These are phyloP conservation scores for Lecanicillium sp. DNA, from an alignment of 2,329 filamentous ascomycete genomes.

Conservation along the genomic window DNA sequence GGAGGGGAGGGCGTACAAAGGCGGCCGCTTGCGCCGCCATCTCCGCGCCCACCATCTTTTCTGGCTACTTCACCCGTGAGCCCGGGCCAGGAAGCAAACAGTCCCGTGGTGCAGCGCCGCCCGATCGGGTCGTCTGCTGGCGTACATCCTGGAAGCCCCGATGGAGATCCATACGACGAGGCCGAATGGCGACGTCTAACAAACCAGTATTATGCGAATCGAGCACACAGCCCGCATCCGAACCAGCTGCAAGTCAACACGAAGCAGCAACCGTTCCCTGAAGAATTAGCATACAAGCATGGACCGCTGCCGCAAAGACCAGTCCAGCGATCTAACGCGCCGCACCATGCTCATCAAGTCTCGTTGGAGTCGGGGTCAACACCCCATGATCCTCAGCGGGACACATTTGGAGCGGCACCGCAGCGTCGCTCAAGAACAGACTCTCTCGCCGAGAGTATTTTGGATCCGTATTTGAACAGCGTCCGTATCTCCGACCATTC, in stretches of 20 bases:
- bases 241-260: conserved; percentile 4
- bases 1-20: conserved; percentile 8
- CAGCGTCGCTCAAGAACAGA: conserved; percentile 3
- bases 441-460: conserved; percentile 9
- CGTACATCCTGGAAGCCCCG: not conserved
- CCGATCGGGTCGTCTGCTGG: not conserved
- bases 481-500: conserved; percentile 7
- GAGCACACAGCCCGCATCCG: not conserved
- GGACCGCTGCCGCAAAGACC: not conserved
- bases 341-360: conserved; percentile 8
- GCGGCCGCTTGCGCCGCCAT: conserved; percentile 15
- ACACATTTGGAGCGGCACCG: conserved; percentile 5
- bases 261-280: not conserved
- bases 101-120: conserved; percentile 1
- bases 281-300: not conserved
- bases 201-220: conserved; percentile 2
- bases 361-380: conserved; percentile 5
- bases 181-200: conserved; percentile 11
- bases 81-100: not conserved
- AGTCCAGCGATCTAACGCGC: not conserved
- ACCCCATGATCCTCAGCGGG: not conserved
- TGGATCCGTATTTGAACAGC: conserved; percentile 6
- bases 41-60: conserved; percentile 1
- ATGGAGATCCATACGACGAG: not conserved
- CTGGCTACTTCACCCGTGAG: conserved; percentile 12